Evolutionary conservation across 345 rosid species (phyloP).

Genomic region (Citrus sp.): DNA sequence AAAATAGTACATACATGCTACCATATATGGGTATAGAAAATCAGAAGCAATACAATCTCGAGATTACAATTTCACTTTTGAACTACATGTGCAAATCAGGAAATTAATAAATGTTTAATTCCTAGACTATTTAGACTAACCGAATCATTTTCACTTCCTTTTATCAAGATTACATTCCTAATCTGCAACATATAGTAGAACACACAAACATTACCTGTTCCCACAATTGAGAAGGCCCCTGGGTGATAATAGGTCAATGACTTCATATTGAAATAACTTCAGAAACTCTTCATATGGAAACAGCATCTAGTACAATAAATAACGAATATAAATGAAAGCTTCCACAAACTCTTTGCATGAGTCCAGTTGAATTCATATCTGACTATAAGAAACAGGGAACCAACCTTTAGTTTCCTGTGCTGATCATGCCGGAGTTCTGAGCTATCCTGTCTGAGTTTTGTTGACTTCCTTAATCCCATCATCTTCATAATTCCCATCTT

Average conservation of each 20-base stretch:
- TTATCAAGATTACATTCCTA: neutral
- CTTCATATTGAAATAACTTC: slow-evolving; percentile 61
- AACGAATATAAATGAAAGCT: slow-evolving; percentile 2
- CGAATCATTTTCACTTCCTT: neutral
- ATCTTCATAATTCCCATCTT: slow-evolving; percentile 49
- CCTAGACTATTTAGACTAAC: neutral
- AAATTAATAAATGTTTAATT: neutral
- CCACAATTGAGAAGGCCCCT: slow-evolving; percentile 87
- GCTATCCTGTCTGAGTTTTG: slow-evolving; percentile 36
- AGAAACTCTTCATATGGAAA: slow-evolving; percentile 83
- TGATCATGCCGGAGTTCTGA: slow-evolving; percentile 25
- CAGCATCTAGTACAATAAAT: slow-evolving; percentile 38
- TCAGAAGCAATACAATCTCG: neutral
- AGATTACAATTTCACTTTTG: neutral
- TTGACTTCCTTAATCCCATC: slow-evolving; percentile 53
- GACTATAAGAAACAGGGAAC: slow-evolving; percentile 26
- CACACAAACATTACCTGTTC: slow-evolving; percentile 49
- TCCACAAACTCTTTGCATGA: neutral
- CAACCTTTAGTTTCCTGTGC: slow-evolving; percentile 45
- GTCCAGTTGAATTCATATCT: neutral
- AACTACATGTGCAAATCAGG: neutral
- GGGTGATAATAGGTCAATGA: slow-evolving; percentile 59
- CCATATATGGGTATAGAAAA: neutral
- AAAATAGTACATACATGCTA: neutral
- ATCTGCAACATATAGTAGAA: slow-evolving; percentile 7